Evolutionary conservation across 768 basidiomycete genomes (phyloP).

Genomic region (Tremella fuciformis): DNA sequence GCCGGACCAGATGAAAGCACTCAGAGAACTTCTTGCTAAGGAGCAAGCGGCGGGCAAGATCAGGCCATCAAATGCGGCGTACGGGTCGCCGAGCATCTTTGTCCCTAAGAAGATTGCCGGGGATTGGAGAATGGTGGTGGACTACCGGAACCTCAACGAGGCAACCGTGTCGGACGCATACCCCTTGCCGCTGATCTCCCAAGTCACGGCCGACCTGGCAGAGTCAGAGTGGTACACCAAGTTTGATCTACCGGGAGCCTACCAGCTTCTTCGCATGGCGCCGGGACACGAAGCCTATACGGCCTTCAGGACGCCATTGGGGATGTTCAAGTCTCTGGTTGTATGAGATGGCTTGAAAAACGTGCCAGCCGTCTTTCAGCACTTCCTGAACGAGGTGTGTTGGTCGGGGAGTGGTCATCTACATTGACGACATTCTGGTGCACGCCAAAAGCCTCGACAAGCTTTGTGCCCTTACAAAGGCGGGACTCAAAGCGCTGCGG

Average conservation of each 20-base stretch:
- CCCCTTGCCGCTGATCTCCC: conserved; percentile 29
- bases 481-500: conserved; percentile 15
- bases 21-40: conserved; percentile 7
- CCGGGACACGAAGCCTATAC: conserved; percentile 50
- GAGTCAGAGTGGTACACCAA: conserved; percentile 29
- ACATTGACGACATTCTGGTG: conserved; percentile 30
- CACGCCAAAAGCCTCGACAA: conserved; percentile 16
- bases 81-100: conserved; percentile 3
- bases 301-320: conserved; percentile 46
- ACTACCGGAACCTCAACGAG: conserved; percentile 12
- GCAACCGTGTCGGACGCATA: conserved; percentile 21
- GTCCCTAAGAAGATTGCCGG: conserved; percentile 4
- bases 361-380: conserved; percentile 34
- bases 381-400: conserved; percentile 28
- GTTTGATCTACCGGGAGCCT: conserved; percentile 31
- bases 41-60: neutral
- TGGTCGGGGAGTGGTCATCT: conserved; percentile 27
- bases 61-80: neutral
- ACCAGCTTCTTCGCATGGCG: conserved; percentile 33
- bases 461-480: conserved; percentile 1
- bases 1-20: conserved; percentile 1
- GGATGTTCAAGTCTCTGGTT: conserved; percentile 25
- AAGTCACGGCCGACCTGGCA: conserved; percentile 19
- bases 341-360: conserved; percentile 39
- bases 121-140: conserved; percentile 9